Evolutionary conservation across 352 stramenopile species (phyloP).

Genomic region (Phytopythium oedochilum): DNA sequence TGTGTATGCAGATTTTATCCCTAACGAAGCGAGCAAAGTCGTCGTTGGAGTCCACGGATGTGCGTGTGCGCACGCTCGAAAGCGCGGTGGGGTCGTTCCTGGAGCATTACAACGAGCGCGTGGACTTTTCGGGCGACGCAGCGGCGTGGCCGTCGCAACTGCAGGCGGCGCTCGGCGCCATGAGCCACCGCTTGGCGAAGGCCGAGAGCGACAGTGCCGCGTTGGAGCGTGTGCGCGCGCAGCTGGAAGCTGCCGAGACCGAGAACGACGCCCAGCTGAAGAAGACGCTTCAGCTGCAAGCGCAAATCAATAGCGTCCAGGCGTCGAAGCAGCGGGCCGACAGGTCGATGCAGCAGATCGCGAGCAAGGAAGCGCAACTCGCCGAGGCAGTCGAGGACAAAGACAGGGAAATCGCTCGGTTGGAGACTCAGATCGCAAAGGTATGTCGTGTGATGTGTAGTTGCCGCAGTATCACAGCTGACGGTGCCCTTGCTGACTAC

Average conservation of each 20-base stretch:
- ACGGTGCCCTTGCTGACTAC: not conserved
- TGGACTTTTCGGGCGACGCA: not conserved
- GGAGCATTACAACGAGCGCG: conserved; percentile 11
- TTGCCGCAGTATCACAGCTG: too few species aligned
- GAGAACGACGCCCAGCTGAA: conserved; percentile 23
- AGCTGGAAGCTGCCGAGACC: conserved; percentile 11
- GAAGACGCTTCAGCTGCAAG: conserved; percentile 23
- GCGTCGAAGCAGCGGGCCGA: conserved; percentile 10
- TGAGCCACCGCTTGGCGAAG: conserved; percentile 12
- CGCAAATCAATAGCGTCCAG: conserved; percentile 22
- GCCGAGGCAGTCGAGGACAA: conserved; percentile 16
- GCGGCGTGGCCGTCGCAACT: not conserved
- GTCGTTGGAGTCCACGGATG: conserved; percentile 2
- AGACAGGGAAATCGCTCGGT: conserved; percentile 15
- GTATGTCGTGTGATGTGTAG: too few species aligned
- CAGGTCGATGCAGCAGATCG: conserved; percentile 18
- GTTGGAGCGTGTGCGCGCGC: conserved; percentile 3
- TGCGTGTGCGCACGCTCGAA: conserved; percentile 10
- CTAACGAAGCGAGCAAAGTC: conserved; percentile 9
- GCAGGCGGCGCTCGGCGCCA: conserved; percentile 4
- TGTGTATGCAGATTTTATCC: conserved; percentile 8
- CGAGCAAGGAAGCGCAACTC: conserved; percentile 24
- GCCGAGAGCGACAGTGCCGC: conserved; percentile 1
- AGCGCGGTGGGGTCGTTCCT: conserved; percentile 21
- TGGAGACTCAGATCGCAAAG: conserved; percentile 24